Evolutionary conservation across 2,329 filamentous ascomycete genomes (phyloP).

Genomic region (Alternaria dauci): DNA sequence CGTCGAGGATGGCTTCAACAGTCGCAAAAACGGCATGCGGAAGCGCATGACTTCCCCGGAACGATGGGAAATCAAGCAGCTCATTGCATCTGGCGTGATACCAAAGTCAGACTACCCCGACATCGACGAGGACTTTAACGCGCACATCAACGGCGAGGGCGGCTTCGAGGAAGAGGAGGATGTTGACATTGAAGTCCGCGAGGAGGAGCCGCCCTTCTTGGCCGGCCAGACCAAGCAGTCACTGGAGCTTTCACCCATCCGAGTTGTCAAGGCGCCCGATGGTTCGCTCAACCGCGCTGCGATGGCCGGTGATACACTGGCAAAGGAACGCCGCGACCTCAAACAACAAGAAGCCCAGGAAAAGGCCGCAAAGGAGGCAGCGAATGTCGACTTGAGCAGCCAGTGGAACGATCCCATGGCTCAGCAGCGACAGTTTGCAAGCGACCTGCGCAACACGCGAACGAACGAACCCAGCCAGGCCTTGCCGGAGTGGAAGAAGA

Average conservation of each 20-base stretch:
- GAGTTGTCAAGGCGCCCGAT: constrained; percentile 96
- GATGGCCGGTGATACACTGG: constrained; percentile 87
- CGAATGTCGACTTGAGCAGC: constrained; percentile 81
- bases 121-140: constrained; percentile 91
- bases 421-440: constrained; percentile 86
- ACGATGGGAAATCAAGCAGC: constrained; percentile 94
- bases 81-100: constrained; percentile 93
- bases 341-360: constrained; percentile 88
- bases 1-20: constrained; percentile 67
- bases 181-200: constrained; percentile 93
- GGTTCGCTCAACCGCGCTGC: constrained; percentile 97
- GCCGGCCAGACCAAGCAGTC: constrained; percentile 97
- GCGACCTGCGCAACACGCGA: constrained; percentile 76
- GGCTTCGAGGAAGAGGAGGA: constrained; percentile 94
- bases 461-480: constrained; percentile 68
- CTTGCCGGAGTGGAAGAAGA: constrained; percentile 92
- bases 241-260: constrained; percentile 90
- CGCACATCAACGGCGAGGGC: constrained; percentile 83
- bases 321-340: constrained; percentile 88
- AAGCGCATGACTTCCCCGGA: constrained; percentile 97
- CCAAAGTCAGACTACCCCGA: constrained; percentile 95
- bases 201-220: constrained; percentile 96
- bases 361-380: constrained; percentile 74
- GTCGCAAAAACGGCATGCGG: constrained; percentile 64
- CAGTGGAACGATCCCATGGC: constrained; percentile 99